A percentile compares a stretch with the other conserved stretches of the same genome.
These are phyloP conservation scores for Paramyrothecium roridum DNA, from an alignment of 2,329 filamentous ascomycete genomes.

Conservation along the genomic window DNA sequence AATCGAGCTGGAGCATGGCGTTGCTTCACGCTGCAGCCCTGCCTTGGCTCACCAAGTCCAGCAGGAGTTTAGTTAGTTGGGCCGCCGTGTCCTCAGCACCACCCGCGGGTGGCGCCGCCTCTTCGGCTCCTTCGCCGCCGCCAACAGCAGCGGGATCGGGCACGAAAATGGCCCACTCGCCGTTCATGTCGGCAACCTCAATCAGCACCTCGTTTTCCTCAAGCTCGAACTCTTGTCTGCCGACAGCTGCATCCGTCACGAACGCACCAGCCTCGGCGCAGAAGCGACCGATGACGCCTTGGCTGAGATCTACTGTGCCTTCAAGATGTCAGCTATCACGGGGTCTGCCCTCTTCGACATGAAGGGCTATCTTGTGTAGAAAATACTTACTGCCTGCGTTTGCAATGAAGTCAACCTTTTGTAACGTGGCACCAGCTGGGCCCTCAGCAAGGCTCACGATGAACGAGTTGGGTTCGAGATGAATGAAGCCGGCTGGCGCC, in stretches of 20 bases:
- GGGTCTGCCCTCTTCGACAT: too few species aligned
- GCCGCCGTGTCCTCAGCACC: neutral
- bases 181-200: constrained; percentile 25
- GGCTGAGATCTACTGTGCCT: constrained; percentile 30
- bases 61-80: neutral
- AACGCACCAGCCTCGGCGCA: constrained; percentile 30
- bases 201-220: constrained; percentile 36
- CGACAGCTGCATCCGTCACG: constrained; percentile 28
- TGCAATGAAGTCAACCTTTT: constrained; percentile 37
- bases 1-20: too few species aligned
- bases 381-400: constrained; percentile 26
- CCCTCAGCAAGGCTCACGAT: constrained; percentile 28
- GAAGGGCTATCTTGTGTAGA: neutral
- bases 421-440: constrained; percentile 25
- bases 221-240: constrained; percentile 37
- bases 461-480: constrained; percentile 33
- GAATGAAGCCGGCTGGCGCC: constrained; percentile 30
- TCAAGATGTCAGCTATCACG: neutral
- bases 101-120: neutral
- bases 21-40: too few species aligned
- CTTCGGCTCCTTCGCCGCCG: neutral
- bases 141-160: constrained; percentile 14
- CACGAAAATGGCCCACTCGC: constrained; percentile 29
- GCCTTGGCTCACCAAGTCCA: neutral
- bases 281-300: constrained; percentile 30